A percentile compares a stretch with the other conserved stretches of the same genome.
Evolutionary conservation across 164 flowering plant species (phyloP).

Genomic region (Vitis rupestris): DNA sequence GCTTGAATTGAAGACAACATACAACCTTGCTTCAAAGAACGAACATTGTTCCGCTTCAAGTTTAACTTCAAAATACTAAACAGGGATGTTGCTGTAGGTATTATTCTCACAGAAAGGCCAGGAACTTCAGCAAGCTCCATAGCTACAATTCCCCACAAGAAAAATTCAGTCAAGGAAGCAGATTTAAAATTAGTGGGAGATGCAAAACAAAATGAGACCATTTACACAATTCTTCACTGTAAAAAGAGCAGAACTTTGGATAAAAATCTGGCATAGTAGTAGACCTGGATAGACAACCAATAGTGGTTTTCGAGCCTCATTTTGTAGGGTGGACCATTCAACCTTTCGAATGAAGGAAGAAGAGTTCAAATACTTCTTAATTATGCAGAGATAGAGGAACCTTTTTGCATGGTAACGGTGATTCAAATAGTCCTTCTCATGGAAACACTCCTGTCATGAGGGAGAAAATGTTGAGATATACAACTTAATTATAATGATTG

Average conservation of each 20-base stretch:
- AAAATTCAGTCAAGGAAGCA: not conserved
- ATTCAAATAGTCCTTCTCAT: conserved; percentile 85
- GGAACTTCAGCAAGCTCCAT: conserved; percentile 41
- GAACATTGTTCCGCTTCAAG: conserved; percentile 63
- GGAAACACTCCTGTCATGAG: conserved; percentile 74
- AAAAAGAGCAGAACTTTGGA: not conserved
- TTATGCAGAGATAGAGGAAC: conserved; percentile 73
- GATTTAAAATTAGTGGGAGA: not conserved
- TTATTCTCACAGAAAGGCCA: conserved; percentile 57
- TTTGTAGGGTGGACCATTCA: conserved; percentile 73
- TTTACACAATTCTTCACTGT: not conserved
- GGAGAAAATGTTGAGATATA: not conserved
- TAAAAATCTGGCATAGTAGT: not conserved
- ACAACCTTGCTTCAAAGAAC: conserved; percentile 56
- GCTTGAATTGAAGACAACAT: not conserved
- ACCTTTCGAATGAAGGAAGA: conserved; percentile 42
- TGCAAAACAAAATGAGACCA: not conserved
- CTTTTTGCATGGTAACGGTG: conserved; percentile 93
- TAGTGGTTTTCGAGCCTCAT: conserved; percentile 91
- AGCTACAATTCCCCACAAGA: conserved; percentile 28
- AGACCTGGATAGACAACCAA: conserved; percentile 72
- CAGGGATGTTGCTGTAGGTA: conserved; percentile 69
- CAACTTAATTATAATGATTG: not conserved
- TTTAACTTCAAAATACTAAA: conserved; percentile 57
- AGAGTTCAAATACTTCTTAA: conserved; percentile 56